Base-by-base conservation (phyloP, 1,139 yeast genomes). In the Tardiomyces blankii region DNA sequence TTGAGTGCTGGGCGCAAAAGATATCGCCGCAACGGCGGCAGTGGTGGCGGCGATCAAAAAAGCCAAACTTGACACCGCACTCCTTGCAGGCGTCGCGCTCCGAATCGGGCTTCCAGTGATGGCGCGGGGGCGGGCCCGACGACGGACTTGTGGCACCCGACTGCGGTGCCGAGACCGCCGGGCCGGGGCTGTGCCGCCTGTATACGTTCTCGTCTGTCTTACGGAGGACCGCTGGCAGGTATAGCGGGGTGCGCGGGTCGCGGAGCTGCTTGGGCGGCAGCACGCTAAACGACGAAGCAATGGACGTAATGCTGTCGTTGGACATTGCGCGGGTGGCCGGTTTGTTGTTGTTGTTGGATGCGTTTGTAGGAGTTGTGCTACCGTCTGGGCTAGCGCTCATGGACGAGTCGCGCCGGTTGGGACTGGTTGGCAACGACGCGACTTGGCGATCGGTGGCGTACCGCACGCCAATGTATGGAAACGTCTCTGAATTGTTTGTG, bases 21-120 rank as follows among this genome's bases (percentile, higher is more conserved):
- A 89, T 76, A 28, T 87, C 94, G 18, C 97, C 97, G 67, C 97
- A 89, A 59, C 85, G 82, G 44, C 97, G 75, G 61, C 97, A 89
- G 65, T 89, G 97, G 61, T 89, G 97, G 49, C 93, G 78, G 51
- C 97, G 75, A 56, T 52, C 95, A 63, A 86, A 77, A 39, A 65
- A 54, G 4, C 66, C 57, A 49, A 67, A 67, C 23, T 49, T 48
- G 32, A 50, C 50, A 33, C 48, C 68, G 65, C 96, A 88, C n/a
- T 74, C 73, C n/a, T 75, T 73, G 61, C 96, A 88, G 43, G 75
- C 70, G 42, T 69, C 65, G 27, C 85, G 77, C 14, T 74, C 62
- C 42, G 74, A 74, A 61, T 88, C 95, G 39, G 85, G 79, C 43
- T 79, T 69, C 96, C 96, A 88, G 62, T 88, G 96, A 39, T 67